Evolutionary conservation across 1,284 basidiomycete genomes (phyloP).

Genomic region (Microbotryum saponariae): DNA sequence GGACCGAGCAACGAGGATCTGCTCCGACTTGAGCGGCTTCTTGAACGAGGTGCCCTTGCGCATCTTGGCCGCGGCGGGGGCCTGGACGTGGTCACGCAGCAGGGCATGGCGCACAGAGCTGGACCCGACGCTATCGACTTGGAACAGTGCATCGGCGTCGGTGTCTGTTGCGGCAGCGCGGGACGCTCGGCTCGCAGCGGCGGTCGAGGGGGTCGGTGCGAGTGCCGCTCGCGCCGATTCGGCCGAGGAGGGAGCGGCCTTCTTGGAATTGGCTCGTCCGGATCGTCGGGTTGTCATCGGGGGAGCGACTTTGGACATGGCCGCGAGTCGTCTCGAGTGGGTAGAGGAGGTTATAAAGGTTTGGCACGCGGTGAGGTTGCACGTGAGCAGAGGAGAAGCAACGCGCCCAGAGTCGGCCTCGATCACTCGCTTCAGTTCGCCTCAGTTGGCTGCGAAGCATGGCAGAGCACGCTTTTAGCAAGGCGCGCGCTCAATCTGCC

Average conservation of each 20-base stretch:
- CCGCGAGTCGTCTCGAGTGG: neutral
- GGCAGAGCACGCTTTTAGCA: no score
- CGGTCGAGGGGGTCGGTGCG: neutral
- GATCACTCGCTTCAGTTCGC: no score
- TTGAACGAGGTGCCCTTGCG: conserved; percentile 29
- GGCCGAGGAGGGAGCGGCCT: conserved; percentile 14
- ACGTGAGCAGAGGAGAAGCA: no score
- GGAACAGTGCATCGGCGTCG: conserved; percentile 15
- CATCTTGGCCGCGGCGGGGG: conserved; percentile 14
- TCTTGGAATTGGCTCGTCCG: conserved; percentile 21
- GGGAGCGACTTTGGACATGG: conserved; percentile 14
- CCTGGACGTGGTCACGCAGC: conserved; percentile 8
- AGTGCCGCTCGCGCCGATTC: neutral
- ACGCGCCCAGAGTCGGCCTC: no score
- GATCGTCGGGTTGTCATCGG: no score
- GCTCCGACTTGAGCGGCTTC: conserved; percentile 62
- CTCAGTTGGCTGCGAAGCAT: no score
- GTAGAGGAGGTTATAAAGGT: no score
- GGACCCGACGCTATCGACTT: conserved; percentile 26
- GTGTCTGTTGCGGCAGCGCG: neutral
- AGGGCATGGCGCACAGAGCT: conserved; percentile 18
- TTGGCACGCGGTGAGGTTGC: no score
- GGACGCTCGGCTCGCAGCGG: neutral
- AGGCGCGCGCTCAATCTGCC: no score
- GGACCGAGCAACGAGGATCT: conserved; percentile 74